phyloP scores from a whole-genome alignment of 2,329 filamentous ascomycete genomes.

The Xylaria hypoxylon region DNA sequence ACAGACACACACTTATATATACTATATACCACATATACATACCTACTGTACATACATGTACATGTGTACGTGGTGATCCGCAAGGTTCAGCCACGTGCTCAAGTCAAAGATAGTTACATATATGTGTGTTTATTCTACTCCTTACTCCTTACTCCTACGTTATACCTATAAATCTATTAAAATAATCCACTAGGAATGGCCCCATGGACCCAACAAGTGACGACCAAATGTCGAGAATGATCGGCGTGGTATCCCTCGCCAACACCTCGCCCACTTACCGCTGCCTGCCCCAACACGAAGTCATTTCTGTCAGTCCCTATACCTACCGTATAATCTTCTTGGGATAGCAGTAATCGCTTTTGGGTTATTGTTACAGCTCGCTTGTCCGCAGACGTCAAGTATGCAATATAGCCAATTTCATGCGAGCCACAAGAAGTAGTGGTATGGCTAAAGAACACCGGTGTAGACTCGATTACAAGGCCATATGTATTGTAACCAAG shows the following conservation, averaged over 20 bases:
- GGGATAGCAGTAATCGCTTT: neutral
- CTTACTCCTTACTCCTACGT: neutral
- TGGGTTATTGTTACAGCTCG: neutral
- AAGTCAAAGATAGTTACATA: neutral
- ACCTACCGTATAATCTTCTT: too few relatives aligned
- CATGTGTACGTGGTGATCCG: neutral
- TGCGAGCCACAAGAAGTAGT: neutral
- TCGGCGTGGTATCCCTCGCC: neutral
- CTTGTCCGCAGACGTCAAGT: neutral
- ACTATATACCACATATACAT: neutral
- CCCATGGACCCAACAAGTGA: neutral
- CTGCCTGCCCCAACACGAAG: neutral
- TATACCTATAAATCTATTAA: neutral
- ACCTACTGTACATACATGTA: too few relatives aligned
- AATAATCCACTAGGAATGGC: neutral
- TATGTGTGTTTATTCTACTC: neutral
- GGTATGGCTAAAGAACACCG: neutral
- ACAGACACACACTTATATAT: neutral
- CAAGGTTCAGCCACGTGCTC: slow-evolving; percentile 26
- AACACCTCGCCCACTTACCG: slow-evolving; percentile 7
- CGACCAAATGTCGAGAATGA: neutral
- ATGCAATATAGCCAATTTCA: neutral
- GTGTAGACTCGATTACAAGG: slow-evolving; percentile 1
- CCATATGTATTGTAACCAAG: neutral
- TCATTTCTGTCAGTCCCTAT: neutral